phyloP scores from a whole-genome alignment of 2,329 filamentous ascomycete species.

The Talaromyces sp. region DNA sequence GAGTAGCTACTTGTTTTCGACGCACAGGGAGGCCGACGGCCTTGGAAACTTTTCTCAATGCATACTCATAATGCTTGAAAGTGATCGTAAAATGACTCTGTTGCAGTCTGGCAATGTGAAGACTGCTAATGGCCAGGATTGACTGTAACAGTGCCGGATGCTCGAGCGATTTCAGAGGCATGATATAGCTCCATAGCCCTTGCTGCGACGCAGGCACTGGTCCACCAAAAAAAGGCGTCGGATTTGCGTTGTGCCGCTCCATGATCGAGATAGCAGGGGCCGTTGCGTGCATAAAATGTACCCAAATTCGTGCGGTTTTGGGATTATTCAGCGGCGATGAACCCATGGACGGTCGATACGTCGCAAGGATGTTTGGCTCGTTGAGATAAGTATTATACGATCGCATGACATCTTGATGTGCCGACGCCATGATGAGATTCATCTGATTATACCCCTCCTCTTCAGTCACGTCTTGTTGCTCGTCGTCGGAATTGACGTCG shows the following conservation, averaged over 20 bases:
- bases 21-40: slow-evolving; percentile 68
- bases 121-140: slow-evolving; percentile 79
- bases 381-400: slow-evolving; percentile 51
- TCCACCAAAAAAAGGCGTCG: slow-evolving; percentile 64
- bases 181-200: slow-evolving; percentile 66
- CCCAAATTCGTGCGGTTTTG: slow-evolving; percentile 78
- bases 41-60: slow-evolving; percentile 73
- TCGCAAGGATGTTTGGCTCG: slow-evolving; percentile 55
- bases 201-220: slow-evolving; percentile 61
- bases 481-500: slow-evolving; percentile 62
- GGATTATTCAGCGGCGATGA: slow-evolving; percentile 76
- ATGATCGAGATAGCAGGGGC: slow-evolving; percentile 83
- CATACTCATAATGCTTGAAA: slow-evolving; percentile 86
- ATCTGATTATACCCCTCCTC: slow-evolving; percentile 37
- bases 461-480: slow-evolving; percentile 45
- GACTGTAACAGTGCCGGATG: slow-evolving; percentile 87
- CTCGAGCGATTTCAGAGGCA: slow-evolving; percentile 78
- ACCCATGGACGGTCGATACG: slow-evolving; percentile 64
- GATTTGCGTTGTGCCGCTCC: slow-evolving; percentile 75
- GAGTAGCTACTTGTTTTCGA: slow-evolving; percentile 72
- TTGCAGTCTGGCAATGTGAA: slow-evolving; percentile 85
- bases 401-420: slow-evolving; percentile 48
- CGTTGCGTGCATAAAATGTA: slow-evolving; percentile 87
- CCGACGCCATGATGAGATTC: slow-evolving; percentile 47
- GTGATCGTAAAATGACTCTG: slow-evolving; percentile 72